phyloP scores from a whole-genome alignment of 202 grass and related monocot genomes.

The Eragrostis tef region DNA sequence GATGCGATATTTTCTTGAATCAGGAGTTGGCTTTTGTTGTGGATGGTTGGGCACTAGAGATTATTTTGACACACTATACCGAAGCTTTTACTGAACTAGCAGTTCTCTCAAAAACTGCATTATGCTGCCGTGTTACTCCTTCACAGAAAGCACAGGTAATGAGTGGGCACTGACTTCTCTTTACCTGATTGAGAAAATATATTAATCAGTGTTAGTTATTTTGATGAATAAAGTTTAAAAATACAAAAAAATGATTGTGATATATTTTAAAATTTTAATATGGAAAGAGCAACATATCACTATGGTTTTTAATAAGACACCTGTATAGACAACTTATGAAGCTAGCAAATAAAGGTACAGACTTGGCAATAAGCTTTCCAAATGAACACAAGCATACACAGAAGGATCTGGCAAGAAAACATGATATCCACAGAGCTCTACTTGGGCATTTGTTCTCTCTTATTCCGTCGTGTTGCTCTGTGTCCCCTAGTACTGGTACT shows the following conservation, averaged over 20 bases:
- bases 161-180: slow-evolving; percentile 13
- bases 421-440: background rate
- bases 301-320: slow-evolving; percentile 9
- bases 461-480: slow-evolving; percentile 23
- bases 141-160: slow-evolving; percentile 96
- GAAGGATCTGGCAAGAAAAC: background rate
- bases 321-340: background rate
- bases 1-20: slow-evolving; percentile 42
- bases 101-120: slow-evolving; percentile 85
- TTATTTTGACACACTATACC: slow-evolving; percentile 76
- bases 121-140: slow-evolving; percentile 95
- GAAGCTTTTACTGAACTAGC: slow-evolving; percentile 85
- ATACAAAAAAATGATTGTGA: background rate
- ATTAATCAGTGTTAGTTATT: slow-evolving; percentile 34
- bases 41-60: slow-evolving; percentile 97
- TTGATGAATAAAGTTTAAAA: slow-evolving; percentile 23
- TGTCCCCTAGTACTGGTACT: slow-evolving; percentile 39
- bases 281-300: background rate
- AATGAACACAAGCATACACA: background rate
- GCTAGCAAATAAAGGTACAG: background rate
- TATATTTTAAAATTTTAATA: slow-evolving; percentile 26
- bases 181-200: slow-evolving; percentile 29
- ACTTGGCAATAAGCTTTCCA: background rate
- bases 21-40: slow-evolving; percentile 98
- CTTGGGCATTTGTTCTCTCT: background rate